These are phyloP conservation scores for Dryadomyces quercivorus DNA, from an alignment of 2,329 filamentous ascomycete genomes.

Conservation along the genomic window DNA sequence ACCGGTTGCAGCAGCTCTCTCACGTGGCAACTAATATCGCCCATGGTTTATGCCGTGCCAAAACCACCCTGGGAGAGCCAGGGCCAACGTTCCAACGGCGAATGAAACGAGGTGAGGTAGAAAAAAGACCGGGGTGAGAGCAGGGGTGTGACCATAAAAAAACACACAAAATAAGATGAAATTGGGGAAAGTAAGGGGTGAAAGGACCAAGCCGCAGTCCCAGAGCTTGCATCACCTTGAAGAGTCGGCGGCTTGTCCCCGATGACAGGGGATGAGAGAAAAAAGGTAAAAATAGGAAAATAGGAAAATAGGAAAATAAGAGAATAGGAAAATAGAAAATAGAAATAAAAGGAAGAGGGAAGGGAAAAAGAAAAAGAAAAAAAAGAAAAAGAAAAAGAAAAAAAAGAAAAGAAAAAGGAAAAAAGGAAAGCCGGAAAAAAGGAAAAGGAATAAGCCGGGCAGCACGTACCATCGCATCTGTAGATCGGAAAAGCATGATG, in stretches of 20 bases:
- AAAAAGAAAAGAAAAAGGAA: neutral
- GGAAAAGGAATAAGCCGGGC: neutral
- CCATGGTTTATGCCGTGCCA: neutral
- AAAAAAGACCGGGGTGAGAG: neutral
- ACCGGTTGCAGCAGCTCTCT: neutral
- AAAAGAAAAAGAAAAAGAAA: neutral
- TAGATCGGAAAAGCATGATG: slow-evolving; percentile 20
- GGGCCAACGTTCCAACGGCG: neutral
- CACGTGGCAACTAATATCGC: neutral
- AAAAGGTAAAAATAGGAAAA: neutral
- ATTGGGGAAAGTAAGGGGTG: neutral
- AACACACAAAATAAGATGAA: neutral
- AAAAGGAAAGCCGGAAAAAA: neutral
- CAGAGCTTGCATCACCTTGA: neutral
- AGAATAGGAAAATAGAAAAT: neutral
- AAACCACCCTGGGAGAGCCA: neutral
- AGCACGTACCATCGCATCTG: slow-evolving; percentile 54
- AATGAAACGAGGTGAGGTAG: neutral
- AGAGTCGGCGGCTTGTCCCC: too few relatives aligned
- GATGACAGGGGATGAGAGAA: too few relatives aligned
- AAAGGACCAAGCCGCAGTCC: neutral
- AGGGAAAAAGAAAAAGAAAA: too few relatives aligned
- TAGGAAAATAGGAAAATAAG: too few relatives aligned
- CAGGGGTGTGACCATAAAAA: neutral
- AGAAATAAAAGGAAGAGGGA: neutral